Base-by-base conservation (phyloP, 768 basidiomycete species). In the Candolleomyces aberdarensis region DNA sequence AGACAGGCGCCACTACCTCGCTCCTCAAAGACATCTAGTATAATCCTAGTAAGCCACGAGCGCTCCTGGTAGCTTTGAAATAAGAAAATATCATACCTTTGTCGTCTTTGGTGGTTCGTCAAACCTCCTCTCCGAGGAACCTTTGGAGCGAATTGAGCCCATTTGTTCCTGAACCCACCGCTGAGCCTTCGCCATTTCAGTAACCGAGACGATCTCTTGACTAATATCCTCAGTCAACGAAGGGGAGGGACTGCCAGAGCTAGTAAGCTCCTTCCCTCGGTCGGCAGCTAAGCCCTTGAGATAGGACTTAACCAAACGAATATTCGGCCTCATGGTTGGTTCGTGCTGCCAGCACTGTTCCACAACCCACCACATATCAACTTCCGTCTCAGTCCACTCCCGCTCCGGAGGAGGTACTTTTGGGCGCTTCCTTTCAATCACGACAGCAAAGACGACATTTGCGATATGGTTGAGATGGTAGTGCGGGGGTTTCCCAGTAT, bases 341-440 rank as follows among this genome's bases (percentile, higher is more conserved):
- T 64, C 60, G 13, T 60, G 44, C 32, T 32, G 26, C 62, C 65
- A 63, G 48, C 65, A 68, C 19, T 59, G 48, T 15, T 43, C 58
- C 9, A 68, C 67, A 10, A 66, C 63, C 54, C 43, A 57, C 67
- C 67, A 68, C 4, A 68, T 41, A 17, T 62, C 46, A 1, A 44
- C 15, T 46, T 66, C 65, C 32, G 66, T 59, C n/a, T 32, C 31
- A 13, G 67, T 62, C 67, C 67, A 68, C 4, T 10, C 10, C 0
- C 51, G 32, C 2, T 57, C 53, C 5, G 32, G n/a, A 31, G 67
- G 67, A 22, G 64, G 66, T 39, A 65, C 44, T 14, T 13, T 8
- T 29, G 63, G 60, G 14, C 57, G 52, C 41, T 58, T 49, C 11
- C 58, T 55, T 15, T 39, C 20, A 7, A 60, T 22, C 2, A 10